These are phyloP conservation scores for Geoglossum cookeanum DNA, from an alignment of 2,329 filamentous ascomycete genomes.

Conservation along the genomic window DNA sequence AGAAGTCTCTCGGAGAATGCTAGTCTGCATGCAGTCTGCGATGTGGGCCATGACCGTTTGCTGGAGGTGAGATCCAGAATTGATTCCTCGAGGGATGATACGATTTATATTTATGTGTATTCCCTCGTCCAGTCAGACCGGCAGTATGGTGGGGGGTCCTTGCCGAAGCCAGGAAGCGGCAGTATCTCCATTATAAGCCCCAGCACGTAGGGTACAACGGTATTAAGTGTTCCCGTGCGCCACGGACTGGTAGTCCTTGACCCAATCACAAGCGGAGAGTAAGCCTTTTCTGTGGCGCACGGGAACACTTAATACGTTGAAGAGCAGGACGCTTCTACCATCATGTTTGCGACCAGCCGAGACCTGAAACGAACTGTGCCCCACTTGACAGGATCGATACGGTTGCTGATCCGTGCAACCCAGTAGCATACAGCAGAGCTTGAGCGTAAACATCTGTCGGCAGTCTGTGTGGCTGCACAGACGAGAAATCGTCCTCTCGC, in stretches of 20 bases:
- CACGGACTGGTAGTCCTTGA: not conserved
- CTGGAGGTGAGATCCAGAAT: not conserved
- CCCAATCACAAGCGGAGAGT: no score
- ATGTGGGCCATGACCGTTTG: slow-evolving; percentile 39
- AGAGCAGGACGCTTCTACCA: no score
- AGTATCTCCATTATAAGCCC: not conserved
- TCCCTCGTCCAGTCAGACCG: not conserved
- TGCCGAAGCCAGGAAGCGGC: not conserved
- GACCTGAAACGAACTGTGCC: slow-evolving; percentile 1
- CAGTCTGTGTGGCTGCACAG: no score
- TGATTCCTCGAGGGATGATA: not conserved
- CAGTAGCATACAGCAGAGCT: not conserved
- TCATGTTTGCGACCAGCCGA: not conserved
- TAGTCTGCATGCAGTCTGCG: slow-evolving; percentile 36
- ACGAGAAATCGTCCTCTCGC: no score
- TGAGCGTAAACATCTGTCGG: no score
- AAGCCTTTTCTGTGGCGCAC: no score
- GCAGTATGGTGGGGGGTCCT: not conserved
- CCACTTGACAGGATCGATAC: not conserved
- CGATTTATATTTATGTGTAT: not conserved
- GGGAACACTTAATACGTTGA: no score
- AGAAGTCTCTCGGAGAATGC: slow-evolving; percentile 33
- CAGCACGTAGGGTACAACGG: not conserved
- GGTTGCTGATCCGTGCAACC: not conserved
- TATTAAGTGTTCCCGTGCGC: no score